Evolutionary conservation across 2,329 filamentous ascomycete species (phyloP), one percentile per base, ranked within the genome.

Genomic region (Alternaria gansuensis): DNA sequence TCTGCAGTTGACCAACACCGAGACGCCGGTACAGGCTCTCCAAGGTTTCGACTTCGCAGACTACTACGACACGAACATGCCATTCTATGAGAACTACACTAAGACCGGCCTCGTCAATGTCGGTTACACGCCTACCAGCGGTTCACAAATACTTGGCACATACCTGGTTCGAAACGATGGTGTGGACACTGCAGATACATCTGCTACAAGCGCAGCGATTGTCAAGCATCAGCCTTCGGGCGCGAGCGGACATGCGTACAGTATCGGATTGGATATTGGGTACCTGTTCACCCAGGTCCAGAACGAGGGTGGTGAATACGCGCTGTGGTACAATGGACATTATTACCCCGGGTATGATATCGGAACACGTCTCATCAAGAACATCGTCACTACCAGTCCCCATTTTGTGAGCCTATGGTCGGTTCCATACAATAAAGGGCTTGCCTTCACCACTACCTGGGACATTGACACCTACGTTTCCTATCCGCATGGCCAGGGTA

Each of bases 261-360:
- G 56, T n/a, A 50, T 59, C 33, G 56, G 56, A 5, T 55, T 59
- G 56, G 56, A 55, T 33, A 37, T 59, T 11, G 56, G 56, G 2
- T 59, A 59, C 28, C 9, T 59, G 10, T 59, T 24, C 8, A 50
- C 39, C 4, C 51, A 54, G 11, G 56, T 51, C 4, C 51, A 59
- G 26, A 50, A 43, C 1, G 56, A 59, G 3, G 51, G 17, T 8
- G 56, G 56, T 9, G 56, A 39, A 2, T 59, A 59, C 33, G 50
- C 56, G 11, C 56, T 31, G n/a, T 59, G 51, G 51, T 59, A 59
- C 3, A 26, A 54, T 8, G 56, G 56, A 24, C 56, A 59, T 7
- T 59, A 59, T 34, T 59, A 59, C n/a, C 56, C 56, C 5, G 56
- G 56, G 14, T 59, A 59, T 5, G 56, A 59, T 10, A 59, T 59